phyloP scores from a whole-genome alignment of 2,329 filamentous ascomycete genomes.

The Didymellaceae sp. region DNA sequence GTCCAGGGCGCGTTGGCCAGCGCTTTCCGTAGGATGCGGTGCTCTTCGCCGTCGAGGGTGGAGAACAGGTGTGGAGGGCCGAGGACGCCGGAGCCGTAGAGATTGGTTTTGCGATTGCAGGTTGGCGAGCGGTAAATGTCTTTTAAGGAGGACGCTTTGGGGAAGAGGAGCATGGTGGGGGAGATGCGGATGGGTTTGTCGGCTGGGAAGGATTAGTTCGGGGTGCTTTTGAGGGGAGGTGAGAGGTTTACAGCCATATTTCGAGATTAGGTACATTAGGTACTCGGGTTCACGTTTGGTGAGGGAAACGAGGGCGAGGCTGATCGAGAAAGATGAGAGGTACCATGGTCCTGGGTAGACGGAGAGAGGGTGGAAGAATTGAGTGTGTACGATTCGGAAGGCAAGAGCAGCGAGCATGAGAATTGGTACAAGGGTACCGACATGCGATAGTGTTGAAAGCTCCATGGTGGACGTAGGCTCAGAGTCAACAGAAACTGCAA shows the following conservation, averaged over 20 bases:
- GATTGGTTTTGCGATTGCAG: conserved; percentile 44
- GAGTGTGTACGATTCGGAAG: conserved; percentile 2
- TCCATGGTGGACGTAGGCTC: neutral
- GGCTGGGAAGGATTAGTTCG: conserved; percentile 20
- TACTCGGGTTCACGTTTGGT: conserved; percentile 38
- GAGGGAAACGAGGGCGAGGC: conserved; percentile 36
- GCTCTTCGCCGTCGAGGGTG: conserved; percentile 43
- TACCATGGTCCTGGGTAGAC: conserved; percentile 53
- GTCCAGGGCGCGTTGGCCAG: conserved; percentile 48
- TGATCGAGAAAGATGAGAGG: conserved; percentile 44
- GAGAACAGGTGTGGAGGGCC: conserved; percentile 47
- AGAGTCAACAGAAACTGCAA: neutral
- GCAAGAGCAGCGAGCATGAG: neutral
- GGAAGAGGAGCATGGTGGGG: conserved; percentile 49
- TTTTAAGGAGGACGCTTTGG: conserved; percentile 43
- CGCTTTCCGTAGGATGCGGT: conserved; percentile 47
- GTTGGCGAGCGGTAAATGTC: conserved; percentile 52
- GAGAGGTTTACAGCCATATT: conserved; percentile 37
- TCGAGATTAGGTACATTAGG: conserved; percentile 35
- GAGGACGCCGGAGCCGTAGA: conserved; percentile 48
- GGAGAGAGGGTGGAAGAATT: conserved; percentile 7
- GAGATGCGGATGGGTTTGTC: conserved; percentile 49
- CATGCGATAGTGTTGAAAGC: neutral
- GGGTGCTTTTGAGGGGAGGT: neutral
- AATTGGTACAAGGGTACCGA: neutral